A percentile compares a stretch with the other conserved stretches of the same genome.
Conservation (phyloP, 331 rosid species). For the Saraca asoca region DNA sequence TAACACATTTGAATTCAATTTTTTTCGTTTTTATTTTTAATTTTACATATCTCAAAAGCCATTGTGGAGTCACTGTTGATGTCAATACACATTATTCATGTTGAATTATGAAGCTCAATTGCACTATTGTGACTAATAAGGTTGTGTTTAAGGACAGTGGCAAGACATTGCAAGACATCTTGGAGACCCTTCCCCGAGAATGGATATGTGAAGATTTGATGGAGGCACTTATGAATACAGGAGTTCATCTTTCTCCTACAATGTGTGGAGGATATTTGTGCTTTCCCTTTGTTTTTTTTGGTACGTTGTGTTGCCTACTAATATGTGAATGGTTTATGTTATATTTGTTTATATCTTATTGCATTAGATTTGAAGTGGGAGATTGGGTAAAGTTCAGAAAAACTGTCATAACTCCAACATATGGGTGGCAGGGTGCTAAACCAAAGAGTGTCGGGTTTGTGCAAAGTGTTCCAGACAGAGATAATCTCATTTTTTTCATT, state of each 20-base stretch:
- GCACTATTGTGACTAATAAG: constrained; percentile 24
- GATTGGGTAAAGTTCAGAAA: constrained; percentile 95
- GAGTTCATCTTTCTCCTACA: constrained; percentile 78
- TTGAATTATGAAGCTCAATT: constrained; percentile 30
- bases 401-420: constrained; percentile 65
- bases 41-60: constrained; percentile 7
- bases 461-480: constrained; percentile 77
- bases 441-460: constrained; percentile 92
- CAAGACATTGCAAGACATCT: constrained; percentile 80
- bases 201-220: constrained; percentile 94
- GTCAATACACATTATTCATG: constrained; percentile 2
- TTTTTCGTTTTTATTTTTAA: no score
- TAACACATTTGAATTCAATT: no score
- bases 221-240: constrained; percentile 77
- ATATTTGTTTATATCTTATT: constrained; percentile 27
- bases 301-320: constrained; percentile 22
- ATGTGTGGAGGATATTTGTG: constrained; percentile 55
- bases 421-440: constrained; percentile 92
- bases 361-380: constrained; percentile 76
- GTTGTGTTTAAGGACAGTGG: constrained; percentile 66
- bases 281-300: constrained; percentile 25
- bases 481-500: constrained; percentile 78
- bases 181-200: constrained; percentile 92
- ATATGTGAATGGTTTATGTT: constrained; percentile 25
- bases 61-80: no score